These are phyloP conservation scores for Aulographum hederae DNA, from an alignment of 2,329 filamentous ascomycete species.

Conservation along the genomic window DNA sequence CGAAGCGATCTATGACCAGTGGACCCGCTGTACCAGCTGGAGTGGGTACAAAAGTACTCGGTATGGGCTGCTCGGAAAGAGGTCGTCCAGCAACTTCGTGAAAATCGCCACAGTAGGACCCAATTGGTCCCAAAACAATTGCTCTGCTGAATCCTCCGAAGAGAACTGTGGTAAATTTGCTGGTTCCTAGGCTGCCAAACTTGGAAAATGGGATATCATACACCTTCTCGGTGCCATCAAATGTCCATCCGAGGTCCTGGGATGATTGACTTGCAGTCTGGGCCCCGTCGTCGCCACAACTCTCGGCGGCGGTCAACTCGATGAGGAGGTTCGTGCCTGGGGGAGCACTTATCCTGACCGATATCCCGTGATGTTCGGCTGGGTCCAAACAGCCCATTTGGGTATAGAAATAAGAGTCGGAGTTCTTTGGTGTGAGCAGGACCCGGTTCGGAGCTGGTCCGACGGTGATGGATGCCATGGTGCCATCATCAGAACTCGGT, in stretches of 20 bases:
- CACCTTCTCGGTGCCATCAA: slow-evolving; percentile 40
- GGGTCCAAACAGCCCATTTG: slow-evolving; percentile 36
- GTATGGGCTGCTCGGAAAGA: slow-evolving; percentile 26
- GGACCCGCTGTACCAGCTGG: slow-evolving; percentile 28
- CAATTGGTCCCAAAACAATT: slow-evolving; percentile 36
- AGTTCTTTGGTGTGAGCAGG: slow-evolving; percentile 30
- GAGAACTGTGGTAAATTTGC: slow-evolving; percentile 34
- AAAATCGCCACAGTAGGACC: slow-evolving; percentile 38
- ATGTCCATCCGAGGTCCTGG: slow-evolving; percentile 37
- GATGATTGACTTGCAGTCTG: slow-evolving; percentile 21
- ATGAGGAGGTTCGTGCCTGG: slow-evolving; percentile 32
- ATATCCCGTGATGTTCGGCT: slow-evolving; percentile 32
- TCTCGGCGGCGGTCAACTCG: slow-evolving; percentile 29
- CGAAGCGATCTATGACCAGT: slow-evolving; percentile 44
- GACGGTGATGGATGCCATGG: slow-evolving; percentile 38
- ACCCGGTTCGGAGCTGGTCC: slow-evolving; percentile 31
- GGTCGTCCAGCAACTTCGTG: too few species aligned
- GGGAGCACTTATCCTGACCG: slow-evolving; percentile 35
- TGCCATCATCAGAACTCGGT: slow-evolving; percentile 37
- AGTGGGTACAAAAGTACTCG: slow-evolving; percentile 22
- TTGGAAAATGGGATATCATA: slow-evolving; percentile 39
- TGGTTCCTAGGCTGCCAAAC: slow-evolving; percentile 30
- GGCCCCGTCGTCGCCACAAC: slow-evolving; percentile 24
- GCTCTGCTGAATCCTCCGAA: slow-evolving; percentile 28
- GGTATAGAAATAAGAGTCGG: slow-evolving; percentile 38